Evolutionary conservation across 202 grass and related monocot genomes (phyloP), one percentile per base, ranked within the genome.

Genomic region (Saccharum hybrid): DNA sequence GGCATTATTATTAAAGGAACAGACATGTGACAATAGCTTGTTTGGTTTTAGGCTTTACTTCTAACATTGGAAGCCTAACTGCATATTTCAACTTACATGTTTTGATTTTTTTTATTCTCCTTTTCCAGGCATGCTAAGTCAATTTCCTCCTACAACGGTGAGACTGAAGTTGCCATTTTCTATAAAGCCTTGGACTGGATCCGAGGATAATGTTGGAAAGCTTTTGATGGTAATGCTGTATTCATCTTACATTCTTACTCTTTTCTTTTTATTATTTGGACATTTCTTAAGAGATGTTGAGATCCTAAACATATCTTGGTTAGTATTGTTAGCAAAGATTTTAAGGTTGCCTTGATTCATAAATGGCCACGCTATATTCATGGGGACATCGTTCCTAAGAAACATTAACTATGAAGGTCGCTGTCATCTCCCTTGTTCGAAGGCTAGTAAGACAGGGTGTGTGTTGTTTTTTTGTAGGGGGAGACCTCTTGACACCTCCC

Each of bases 121-220:
- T 68, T 21, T 63, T 84, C 54, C 71, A 97, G 93, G 78, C 73
- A 88, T 89, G 89, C 84, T 99, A 86, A 90, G 66, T 88, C 71
- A 84, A 74, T 99, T 99, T 63, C 96, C 96, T 65, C 93, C 91
- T 51, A 76, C 90, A 77, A 80, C 36, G 1, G 89, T 99, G 62
- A 80, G 72, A 78, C 60, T 99, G 75, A 96, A 92, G 82, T 82
- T 79, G 38, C 93, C 93, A 74, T 96, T 99, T 89, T 85, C 57
- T 8, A 74, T 88, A 79, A 86, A 82, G 74, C 93, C 96, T 81
- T 99, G 93, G 96, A 86, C 37, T 41, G 77, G 82, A 86, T 96
- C 93, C 19, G 93, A 99, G 79, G 86, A 99, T 72, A 87, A 86
- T 74, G 71, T 94, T 82, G 96, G 91, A 81, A 99, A 96, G 71